These are phyloP conservation scores for Fusarium coffeatum DNA, from an alignment of 2,329 filamentous ascomycete species.

Conservation along the genomic window DNA sequence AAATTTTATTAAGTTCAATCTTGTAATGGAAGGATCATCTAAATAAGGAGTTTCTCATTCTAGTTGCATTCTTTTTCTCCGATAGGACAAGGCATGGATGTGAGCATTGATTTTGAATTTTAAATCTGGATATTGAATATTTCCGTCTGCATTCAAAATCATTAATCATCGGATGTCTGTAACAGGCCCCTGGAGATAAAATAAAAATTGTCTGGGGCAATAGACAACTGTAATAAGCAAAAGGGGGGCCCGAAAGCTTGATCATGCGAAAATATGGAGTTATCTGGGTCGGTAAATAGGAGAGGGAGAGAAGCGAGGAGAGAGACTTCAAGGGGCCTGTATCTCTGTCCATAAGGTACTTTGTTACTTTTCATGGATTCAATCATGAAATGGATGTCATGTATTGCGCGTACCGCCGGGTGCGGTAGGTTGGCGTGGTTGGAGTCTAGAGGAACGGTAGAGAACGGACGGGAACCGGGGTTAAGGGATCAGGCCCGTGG, in stretches of 20 bases:
- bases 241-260: constrained; percentile 29
- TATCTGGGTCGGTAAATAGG: constrained; percentile 11
- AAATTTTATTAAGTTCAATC: background rate
- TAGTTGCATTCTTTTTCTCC: constrained; percentile 12
- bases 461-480: constrained; percentile 15
- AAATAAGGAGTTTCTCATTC: background rate
- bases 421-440: background rate
- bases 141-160: constrained; percentile 11
- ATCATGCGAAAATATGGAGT: constrained; percentile 29
- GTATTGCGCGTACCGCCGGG: constrained; percentile 23
- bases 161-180: constrained; percentile 6
- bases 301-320: constrained; percentile 14
- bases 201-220: constrained; percentile 15
- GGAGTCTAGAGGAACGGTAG: background rate
- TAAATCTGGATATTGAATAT: constrained; percentile 9
- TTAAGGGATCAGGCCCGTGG: background rate
- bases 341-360: background rate
- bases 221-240: constrained; percentile 15
- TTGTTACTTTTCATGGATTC: constrained; percentile 9
- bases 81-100: constrained; percentile 4
- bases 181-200: constrained; percentile 8
- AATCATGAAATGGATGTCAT: constrained; percentile 10
- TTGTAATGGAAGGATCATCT: background rate
- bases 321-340: constrained; percentile 4
- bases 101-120: background rate